Evolutionary conservation across 2,329 filamentous ascomycete genomes (phyloP), one percentile per base, ranked within the genome.

Genomic region (Ophiostoma perfectum): DNA sequence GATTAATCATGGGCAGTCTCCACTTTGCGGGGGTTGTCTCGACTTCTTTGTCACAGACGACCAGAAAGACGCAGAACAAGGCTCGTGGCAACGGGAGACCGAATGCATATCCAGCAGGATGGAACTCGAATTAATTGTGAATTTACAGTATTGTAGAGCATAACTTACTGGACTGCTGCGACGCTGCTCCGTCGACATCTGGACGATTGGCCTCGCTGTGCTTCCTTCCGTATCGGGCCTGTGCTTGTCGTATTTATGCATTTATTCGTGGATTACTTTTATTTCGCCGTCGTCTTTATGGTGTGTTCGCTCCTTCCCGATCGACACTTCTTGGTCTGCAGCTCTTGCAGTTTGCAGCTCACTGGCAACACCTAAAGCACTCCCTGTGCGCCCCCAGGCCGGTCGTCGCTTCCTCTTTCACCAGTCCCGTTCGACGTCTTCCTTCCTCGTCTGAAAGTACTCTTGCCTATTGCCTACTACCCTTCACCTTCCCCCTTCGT

Each of bases 291-390:
- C 8, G 12, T 47, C 45, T 12, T 47, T 27, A 11, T 55, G 49
- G 49, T 55, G 49, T 55, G 49, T 55, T 55, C 49, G 49, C 49
- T 55, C 49, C 49, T 55, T 55, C 49, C 49, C 49, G 49, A 55
- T 55, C 49, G 49, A 55, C 49, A 55, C n/a, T 8, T 45, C 14
- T 12, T 45, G 7, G 42, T 27, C 42, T 12, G 42, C 8, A 8
- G 42, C 4, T 45, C 42, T 45, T 45, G 42, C 42, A 45, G 42
- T 55, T 27, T 55, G 42, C 42, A 45, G 6, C 27, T 36, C 49
- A 55, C n/a, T 18, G 49, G 49, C 49, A 55, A 27, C 27, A 27
- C 27, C 49, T 55, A 55, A 55, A 55, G 49, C 18, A 9, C n/a
- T 12, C n/a, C 18, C 27, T 55, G 49, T 55, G 49, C 18, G 49